Base-by-base conservation (phyloP, 2,329 filamentous ascomycete genomes). In the Aspergillus melleus region DNA sequence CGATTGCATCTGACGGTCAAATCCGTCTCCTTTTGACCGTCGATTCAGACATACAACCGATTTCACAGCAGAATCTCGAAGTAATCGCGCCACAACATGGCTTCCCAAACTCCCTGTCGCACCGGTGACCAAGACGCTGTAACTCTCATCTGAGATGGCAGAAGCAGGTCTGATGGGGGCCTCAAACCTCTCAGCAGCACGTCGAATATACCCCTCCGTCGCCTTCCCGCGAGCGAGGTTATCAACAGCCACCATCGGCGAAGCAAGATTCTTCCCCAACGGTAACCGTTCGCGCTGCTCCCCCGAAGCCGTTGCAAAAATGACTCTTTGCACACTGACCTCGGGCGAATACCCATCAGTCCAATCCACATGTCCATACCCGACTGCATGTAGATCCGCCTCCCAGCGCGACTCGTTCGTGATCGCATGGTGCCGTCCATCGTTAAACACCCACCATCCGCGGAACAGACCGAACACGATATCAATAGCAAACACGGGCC, bases 31-130 rank as follows among this genome's bases (percentile, higher is more conserved):
- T 4, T 60, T 70, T 22, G 65, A 73, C 6, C 61, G 62, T 2
- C 82, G 76, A 64, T 85, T 85, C 12, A 85, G 62, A 58, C 82
- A 84, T 5, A 83, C 61, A 0, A 81, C 70, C 1, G 36, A 66
- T 20, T 69, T 63, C 2, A 78, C 70, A 14, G 64, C 49, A 1
- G 68, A 59, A 3, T 76, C 70, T 2, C 59, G 58, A 3, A 74
- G 71, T 10, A 79, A 61, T 30, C 72, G 61, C 24, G 77, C 71
- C 8, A 82, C 73, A 2, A 80, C 56, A 64, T 79, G 77, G 9
- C 71, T 72, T 1, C 78, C 78, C 1, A 80, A 58, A 56, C 73
- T 76, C 0, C 78, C 77, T 0, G 77, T 77, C 1, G 72, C 75
- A 1, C 78, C 78, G 2, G 77, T 80, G 4, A 80, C 68, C 3